Evolutionary conservation across 2,329 filamentous ascomycete species (phyloP).

Genomic region (Cladosporium cucumerinum): DNA sequence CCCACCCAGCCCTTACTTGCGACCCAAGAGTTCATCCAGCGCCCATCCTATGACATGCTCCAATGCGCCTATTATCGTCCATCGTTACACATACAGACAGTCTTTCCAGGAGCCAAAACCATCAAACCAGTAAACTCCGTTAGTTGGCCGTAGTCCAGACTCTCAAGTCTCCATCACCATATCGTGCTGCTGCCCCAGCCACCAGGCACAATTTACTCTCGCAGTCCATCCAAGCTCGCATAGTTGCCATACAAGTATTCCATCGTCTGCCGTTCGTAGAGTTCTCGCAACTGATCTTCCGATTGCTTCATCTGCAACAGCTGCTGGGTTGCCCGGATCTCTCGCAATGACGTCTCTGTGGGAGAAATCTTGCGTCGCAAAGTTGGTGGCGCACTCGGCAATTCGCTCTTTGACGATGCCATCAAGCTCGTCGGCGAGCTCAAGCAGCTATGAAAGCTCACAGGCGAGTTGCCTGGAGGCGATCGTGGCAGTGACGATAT

Average conservation of each 20-base stretch:
- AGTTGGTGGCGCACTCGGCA: conserved; percentile 3
- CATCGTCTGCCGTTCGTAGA: conserved; percentile 17
- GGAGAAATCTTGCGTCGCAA: conserved; percentile 16
- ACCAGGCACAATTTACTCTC: conserved; percentile 6
- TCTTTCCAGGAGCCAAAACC: not conserved
- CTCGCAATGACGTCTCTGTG: conserved; percentile 12
- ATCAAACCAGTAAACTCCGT: not conserved
- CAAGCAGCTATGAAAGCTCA: not conserved
- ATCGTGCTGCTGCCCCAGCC: not conserved
- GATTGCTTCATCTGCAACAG: conserved; percentile 7
- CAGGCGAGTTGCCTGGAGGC: not conserved
- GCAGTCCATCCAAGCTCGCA: conserved; percentile 6
- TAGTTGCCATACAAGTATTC: conserved; percentile 13
- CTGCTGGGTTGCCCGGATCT: conserved; percentile 10
- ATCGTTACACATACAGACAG: not conserved
- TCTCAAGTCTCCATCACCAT: not conserved
- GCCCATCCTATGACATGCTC: not conserved
- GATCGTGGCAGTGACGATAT: not conserved
- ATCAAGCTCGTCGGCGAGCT: not conserved
- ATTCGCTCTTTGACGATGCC: not conserved
- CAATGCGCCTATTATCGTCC: not conserved
- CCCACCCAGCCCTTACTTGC: not conserved
- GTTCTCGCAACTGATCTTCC: conserved; percentile 8
- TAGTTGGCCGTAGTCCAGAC: not conserved
- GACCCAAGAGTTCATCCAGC: not conserved